These are phyloP conservation scores for Arachis stenosperma DNA, from an alignment of 306 rosid species.

Conservation along the genomic window DNA sequence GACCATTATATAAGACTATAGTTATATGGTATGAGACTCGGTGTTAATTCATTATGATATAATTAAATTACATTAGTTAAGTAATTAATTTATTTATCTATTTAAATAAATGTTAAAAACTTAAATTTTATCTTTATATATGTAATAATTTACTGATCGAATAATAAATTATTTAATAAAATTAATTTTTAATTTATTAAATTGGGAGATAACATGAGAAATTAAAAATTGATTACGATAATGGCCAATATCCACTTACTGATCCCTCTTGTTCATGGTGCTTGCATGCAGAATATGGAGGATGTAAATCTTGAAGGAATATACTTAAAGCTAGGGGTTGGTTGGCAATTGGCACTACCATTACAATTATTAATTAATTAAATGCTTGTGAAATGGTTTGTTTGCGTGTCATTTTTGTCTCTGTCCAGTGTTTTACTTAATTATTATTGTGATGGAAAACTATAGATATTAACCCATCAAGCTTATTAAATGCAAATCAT, in stretches of 20 bases:
- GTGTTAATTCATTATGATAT: too few species aligned
- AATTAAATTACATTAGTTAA: too few species aligned
- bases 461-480: slow-evolving; percentile 40
- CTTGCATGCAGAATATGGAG: slow-evolving; percentile 2
- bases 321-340: slow-evolving; percentile 23
- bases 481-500: slow-evolving; percentile 2
- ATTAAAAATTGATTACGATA: too few species aligned
- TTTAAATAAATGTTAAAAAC: too few species aligned
- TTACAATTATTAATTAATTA: neutral
- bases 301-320: slow-evolving; percentile 29
- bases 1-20: too few species aligned
- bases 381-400: slow-evolving; percentile 29
- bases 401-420: slow-evolving; percentile 31
- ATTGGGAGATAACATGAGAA: too few species aligned
- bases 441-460: neutral
- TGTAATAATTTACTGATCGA: too few species aligned
- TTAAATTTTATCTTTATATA: too few species aligned
- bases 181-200: too few species aligned
- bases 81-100: too few species aligned
- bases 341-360: slow-evolving; percentile 15
- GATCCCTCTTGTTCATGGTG: slow-evolving; percentile 15
- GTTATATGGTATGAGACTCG: too few species aligned
- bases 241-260: slow-evolving; percentile 36
- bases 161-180: too few species aligned
- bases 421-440: neutral